phyloP scores from a whole-genome alignment of 192 early-diverging fungal genomes.

The Backusella circina region DNA sequence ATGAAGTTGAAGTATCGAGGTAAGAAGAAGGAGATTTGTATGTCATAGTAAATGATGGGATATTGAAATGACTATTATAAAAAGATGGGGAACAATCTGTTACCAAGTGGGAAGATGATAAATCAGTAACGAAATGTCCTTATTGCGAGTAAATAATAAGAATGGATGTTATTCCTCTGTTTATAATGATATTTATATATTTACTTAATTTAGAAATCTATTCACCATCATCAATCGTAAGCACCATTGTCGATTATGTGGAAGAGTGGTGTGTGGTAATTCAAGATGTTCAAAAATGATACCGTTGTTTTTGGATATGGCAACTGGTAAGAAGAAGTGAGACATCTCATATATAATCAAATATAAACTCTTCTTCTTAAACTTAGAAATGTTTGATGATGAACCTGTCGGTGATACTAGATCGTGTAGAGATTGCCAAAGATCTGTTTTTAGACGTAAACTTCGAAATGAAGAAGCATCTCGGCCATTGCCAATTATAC shows the following conservation, averaged over 20 bases:
- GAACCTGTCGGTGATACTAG: constrained; percentile 51
- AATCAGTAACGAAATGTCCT: constrained; percentile 8
- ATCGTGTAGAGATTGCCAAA: constrained; percentile 57
- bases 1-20: constrained; percentile 31
- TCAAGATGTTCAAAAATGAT: constrained; percentile 17
- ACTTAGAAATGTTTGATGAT: constrained; percentile 29
- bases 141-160: constrained; percentile 5
- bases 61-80: no score
- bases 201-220: not conserved
- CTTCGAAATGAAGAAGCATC: constrained; percentile 35
- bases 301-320: constrained; percentile 13
- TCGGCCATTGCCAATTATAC: constrained; percentile 28
- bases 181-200: not conserved
- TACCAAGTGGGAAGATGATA: constrained; percentile 15
- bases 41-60: no score
- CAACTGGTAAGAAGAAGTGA: constrained; percentile 3
- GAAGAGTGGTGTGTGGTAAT: constrained; percentile 12
- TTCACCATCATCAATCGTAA: constrained; percentile 17
- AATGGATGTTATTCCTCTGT: no score
- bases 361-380: not conserved
- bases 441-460: constrained; percentile 49
- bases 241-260: constrained; percentile 18
- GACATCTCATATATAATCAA: not conserved
- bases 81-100: constrained; percentile 16
- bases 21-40: no score